Conservation (phyloP, 2,329 filamentous ascomycete species). For the Ceratocystis ficicola region DNA sequence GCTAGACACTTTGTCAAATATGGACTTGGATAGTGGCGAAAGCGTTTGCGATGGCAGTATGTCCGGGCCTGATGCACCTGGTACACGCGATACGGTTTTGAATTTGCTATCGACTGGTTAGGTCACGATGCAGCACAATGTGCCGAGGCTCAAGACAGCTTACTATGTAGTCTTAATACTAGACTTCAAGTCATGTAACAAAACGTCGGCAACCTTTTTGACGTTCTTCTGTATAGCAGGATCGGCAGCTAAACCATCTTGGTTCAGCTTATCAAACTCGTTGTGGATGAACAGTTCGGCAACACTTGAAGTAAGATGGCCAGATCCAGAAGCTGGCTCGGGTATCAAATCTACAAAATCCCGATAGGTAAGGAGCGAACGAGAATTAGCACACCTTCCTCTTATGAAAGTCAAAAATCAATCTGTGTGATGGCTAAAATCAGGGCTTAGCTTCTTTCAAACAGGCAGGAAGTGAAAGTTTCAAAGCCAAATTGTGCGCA, state of each 20-base stretch:
- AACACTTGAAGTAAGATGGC: conserved; percentile 41
- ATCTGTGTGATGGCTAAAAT: not conserved
- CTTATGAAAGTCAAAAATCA: conserved; percentile 13
- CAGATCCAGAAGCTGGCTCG: conserved; percentile 48
- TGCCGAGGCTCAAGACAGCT: conserved; percentile 24
- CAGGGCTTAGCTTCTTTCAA: not conserved
- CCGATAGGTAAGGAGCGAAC: conserved; percentile 8
- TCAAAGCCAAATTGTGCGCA: not conserved
- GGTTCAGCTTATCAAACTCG: conserved; percentile 57
- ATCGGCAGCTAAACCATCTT: conserved; percentile 46
- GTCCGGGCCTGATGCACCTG: conserved; percentile 16
- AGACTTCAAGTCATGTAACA: conserved; percentile 61
- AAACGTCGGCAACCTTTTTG: conserved; percentile 59
- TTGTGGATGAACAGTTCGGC: conserved; percentile 40
- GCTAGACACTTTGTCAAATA: conserved; percentile 31
- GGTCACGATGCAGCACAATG: conserved; percentile 16
- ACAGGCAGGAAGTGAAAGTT: conserved; percentile 1
- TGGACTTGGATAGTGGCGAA: conserved; percentile 36
- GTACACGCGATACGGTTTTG: conserved; percentile 27
- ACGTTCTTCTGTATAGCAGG: conserved; percentile 51
- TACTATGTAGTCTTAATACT: conserved; percentile 61
- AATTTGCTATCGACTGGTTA: conserved; percentile 41
- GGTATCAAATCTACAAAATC: conserved; percentile 47
- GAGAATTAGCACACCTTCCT: conserved; percentile 18
- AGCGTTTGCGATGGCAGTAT: conserved; percentile 33